A percentile compares a stretch with the other conserved stretches of the same genome.
Conservation (phyloP, 768 basidiomycete genomes). For the Amanita rubescens region DNA sequence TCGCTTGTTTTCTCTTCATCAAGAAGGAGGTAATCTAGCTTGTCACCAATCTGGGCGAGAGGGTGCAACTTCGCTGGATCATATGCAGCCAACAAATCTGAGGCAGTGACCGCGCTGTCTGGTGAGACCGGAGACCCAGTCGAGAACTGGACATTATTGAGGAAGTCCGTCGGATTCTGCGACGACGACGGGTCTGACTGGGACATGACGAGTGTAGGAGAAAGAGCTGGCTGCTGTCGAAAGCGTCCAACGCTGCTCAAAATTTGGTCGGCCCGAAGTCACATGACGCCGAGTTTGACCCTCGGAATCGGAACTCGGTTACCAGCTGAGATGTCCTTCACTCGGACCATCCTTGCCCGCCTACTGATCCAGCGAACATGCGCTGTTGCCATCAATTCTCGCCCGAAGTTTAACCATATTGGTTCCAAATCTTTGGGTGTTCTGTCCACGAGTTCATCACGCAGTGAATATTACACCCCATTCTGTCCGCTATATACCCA, state of each 20-base stretch:
- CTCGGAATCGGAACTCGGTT: not conserved
- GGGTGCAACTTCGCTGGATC: slow-evolving; percentile 94
- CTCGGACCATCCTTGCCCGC: slow-evolving; percentile 11
- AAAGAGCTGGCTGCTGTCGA: not conserved
- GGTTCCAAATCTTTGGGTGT: slow-evolving; percentile 15
- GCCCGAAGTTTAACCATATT: slow-evolving; percentile 9
- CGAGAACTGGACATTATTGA: slow-evolving; percentile 44
- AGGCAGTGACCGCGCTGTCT: slow-evolving; percentile 67
- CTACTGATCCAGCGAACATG: not conserved
- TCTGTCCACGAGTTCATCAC: slow-evolving; percentile 3
- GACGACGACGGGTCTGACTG: slow-evolving; percentile 29
- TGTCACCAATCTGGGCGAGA: slow-evolving; percentile 84
- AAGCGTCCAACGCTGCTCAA: not conserved
- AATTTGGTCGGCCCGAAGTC: slow-evolving; percentile 1
- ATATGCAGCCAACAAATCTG: slow-evolving; percentile 81
- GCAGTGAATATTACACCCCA: slow-evolving; percentile 5
- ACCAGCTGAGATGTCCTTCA: slow-evolving; percentile 15
- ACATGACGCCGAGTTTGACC: not conserved
- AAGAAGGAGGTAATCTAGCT: slow-evolving; percentile 90
- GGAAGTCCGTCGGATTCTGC: slow-evolving; percentile 36
- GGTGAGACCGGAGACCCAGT: slow-evolving; percentile 29
- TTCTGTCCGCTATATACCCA: not conserved
- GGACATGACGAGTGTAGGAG: slow-evolving; percentile 3
- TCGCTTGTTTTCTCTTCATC: slow-evolving; percentile 95
- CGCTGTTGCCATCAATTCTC: slow-evolving; percentile 11